Conservation (phyloP, 768 basidiomycete genomes). For the Lactifluus volemus region DNA sequence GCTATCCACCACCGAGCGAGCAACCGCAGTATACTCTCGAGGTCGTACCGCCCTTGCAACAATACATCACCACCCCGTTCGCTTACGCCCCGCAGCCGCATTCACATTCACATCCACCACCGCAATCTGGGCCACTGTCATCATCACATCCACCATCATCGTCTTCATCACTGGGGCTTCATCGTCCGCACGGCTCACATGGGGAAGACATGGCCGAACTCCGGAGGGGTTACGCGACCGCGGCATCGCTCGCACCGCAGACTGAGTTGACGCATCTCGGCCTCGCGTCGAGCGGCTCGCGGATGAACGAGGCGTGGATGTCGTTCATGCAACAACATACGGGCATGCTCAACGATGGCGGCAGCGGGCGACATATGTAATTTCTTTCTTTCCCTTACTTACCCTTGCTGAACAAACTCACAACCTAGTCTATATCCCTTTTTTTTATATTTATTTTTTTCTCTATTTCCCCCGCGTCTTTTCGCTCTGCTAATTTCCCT, state of each 20-base stretch:
- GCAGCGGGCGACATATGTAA: neutral
- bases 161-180: neutral
- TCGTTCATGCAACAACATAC: slow-evolving; percentile 55
- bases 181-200: neutral
- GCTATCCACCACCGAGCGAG: slow-evolving; percentile 1
- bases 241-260: slow-evolving; percentile 20
- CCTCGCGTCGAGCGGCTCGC: slow-evolving; percentile 40
- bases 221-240: neutral
- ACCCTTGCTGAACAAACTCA: too few relatives aligned
- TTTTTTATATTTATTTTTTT: neutral
- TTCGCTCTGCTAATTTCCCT: neutral
- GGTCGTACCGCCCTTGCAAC: neutral
- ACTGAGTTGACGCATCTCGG: slow-evolving; percentile 52
- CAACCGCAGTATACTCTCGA: slow-evolving; percentile 13
- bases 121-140: too few relatives aligned
- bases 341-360: slow-evolving; percentile 31
- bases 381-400: neutral
- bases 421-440: too few relatives aligned
- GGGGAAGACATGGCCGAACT: neutral
- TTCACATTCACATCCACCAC: too few relatives aligned
- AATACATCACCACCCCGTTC: slow-evolving; percentile 1
- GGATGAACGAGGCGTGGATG: slow-evolving; percentile 50
- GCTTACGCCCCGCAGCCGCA: neutral
- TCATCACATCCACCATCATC: neutral
- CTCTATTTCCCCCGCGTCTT: neutral